A percentile compares a stretch with the other conserved stretches of the same genome.
Evolutionary conservation across 2,329 filamentous ascomycete genomes (phyloP).

Genomic region (Arthrinium phaeospermum): DNA sequence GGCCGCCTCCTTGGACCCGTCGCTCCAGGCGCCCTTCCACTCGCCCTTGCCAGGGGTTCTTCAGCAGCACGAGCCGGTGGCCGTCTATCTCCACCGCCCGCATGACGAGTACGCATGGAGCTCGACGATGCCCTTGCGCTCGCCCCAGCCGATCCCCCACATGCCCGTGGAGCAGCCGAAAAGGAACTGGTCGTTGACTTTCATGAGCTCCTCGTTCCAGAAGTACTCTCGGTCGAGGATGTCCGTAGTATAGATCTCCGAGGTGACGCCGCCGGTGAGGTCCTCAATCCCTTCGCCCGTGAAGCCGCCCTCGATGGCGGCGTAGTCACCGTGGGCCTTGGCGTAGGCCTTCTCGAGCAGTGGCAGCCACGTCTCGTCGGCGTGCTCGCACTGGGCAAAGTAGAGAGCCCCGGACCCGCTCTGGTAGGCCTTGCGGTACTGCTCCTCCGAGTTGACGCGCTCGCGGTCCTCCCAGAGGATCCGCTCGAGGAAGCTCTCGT

Average conservation of each 20-base stretch:
- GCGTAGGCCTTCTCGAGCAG: constrained; percentile 77
- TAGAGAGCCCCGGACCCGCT: constrained; percentile 72
- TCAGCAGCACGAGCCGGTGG: constrained; percentile 67
- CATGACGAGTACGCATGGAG: constrained; percentile 67
- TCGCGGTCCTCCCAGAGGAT: constrained; percentile 52
- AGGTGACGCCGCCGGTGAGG: constrained; percentile 69
- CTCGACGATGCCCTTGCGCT: constrained; percentile 62
- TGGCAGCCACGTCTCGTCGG: constrained; percentile 76
- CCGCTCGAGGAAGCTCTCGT: constrained; percentile 59
- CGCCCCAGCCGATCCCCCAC: constrained; percentile 50
- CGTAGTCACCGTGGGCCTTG: constrained; percentile 77
- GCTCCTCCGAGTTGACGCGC: constrained; percentile 58
- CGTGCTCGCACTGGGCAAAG: constrained; percentile 71
- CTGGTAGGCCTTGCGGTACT: constrained; percentile 69
- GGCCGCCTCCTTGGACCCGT: constrained; percentile 80
- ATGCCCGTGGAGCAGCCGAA: constrained; percentile 65
- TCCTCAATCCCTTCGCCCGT: constrained; percentile 64
- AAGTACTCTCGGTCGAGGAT: constrained; percentile 78
- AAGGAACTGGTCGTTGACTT: constrained; percentile 79
- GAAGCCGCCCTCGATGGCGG: constrained; percentile 73
- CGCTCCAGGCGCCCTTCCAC: constrained; percentile 83
- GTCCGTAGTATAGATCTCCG: constrained; percentile 68
- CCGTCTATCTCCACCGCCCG: constrained; percentile 64
- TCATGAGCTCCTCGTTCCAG: constrained; percentile 79
- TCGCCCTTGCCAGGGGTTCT: constrained; percentile 81